Base-by-base conservation (phyloP, 1,284 basidiomycete genomes). In the Heterobasidion occidentale region DNA sequence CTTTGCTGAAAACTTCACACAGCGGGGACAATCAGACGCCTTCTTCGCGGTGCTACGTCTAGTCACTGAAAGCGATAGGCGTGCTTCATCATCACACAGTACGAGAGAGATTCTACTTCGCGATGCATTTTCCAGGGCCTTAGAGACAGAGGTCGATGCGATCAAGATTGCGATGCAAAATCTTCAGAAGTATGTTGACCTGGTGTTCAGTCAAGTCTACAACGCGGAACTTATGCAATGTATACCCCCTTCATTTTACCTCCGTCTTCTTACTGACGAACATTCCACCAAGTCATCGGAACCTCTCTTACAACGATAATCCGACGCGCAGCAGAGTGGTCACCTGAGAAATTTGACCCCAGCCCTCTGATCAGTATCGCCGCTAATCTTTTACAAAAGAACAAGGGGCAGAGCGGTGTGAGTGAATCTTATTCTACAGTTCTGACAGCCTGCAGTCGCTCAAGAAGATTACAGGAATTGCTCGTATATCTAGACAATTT, bases 371-470 rank as follows among this genome's bases (percentile, higher is more conserved):
- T 89, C 15, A 52, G 69, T 2, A 76, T 86, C 54, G 71, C 76
- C 1, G 71, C 78, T 6, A 72, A 73, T 8, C 70, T 88, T 33
- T 71, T 86, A 11, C 76, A 81, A 55, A 74, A 82, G 63, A 85
- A 87, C 67, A 81, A 81, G 65, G 67, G 74, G n/a, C 74, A 79
- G 51, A 77, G 76, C 64, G 73, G 79, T 58, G 86, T 86, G 60
- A 59, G 73, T 65, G 15, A 19, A 19, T 8, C 14, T 44, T 19
- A 1, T 46, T 53, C 11, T 58, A 46, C n/a, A 53, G 17, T 56
- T 51, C 19, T 50, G 20, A 35, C 53, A 51, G 38, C n/a, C 35
- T 53, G 38, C 42, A 17, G n/a, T 46, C 42, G 46, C 33, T 47
- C 12, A 17, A 36, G 52, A 45, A 11, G 49, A 8, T 17, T 54